Base-by-base conservation (phyloP, 371 early-diverging fungal species). In the Mucor sp. region DNA sequence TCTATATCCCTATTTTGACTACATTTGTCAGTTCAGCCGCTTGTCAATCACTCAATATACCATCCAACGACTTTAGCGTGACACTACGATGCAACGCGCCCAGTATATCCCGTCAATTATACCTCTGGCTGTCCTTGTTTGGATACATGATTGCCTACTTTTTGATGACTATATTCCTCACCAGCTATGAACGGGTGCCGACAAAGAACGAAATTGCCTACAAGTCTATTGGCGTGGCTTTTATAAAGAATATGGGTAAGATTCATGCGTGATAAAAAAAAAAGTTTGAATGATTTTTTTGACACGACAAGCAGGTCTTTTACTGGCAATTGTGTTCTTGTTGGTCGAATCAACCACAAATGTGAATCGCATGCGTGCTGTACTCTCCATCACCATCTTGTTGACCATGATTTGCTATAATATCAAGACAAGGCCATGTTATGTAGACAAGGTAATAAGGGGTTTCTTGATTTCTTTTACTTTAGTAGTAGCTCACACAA, bases 141-240 rank as follows among this genome's bases (percentile, higher is more conserved):
- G 90, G 87, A 1, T 91, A 91, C 61, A 78, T 88, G 0, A 68
- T 85, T 3, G 89, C 90, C 7, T 90, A 90, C 62, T 73, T 89
- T 37, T 66, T 90, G 15, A 75, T 90, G 68, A 90, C 90, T 15
- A 78, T 88, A 15, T 90, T 91, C 67, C 71, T 91, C 30, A 89
- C 92, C 1, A 90, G 90, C 3, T 87, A 89, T 65, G 92, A 91
- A 66, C 80, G 89, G 6, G 85, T 84, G 17, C 92, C 92, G 0
- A 77, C 71, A 8, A 76, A 83, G 33, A 89, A 90, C 58, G 92
- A 90, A 77, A 90, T 90, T 28, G 88, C 88, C 35, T 91, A 87
- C 74, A 85, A 85, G 53, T 87, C 91, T 9, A 89, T 87, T 43
- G 86, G 89, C 35, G 86, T 90, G 6, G 92, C 90, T 1, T 88